Evolutionary conservation across 2,329 filamentous ascomycete species (phyloP), one percentile per base, ranked within the genome.

Genomic region (Colletotrichum sp.): DNA sequence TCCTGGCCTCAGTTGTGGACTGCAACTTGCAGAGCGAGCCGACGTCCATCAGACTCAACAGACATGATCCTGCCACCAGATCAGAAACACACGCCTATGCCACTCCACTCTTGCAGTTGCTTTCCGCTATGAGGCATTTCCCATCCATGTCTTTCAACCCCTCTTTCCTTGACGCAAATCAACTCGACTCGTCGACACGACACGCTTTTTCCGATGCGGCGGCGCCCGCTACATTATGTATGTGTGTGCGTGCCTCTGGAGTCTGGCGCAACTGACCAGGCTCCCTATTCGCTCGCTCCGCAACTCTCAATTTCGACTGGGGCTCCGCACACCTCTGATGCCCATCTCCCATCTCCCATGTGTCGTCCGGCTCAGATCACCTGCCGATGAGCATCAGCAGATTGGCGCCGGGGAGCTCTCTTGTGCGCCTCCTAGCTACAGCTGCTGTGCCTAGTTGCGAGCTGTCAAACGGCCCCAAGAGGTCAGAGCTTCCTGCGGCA

Each of bases 61-160:
- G 73, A 75, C 61, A 58, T 67, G 56, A 75, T 63, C 69, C 71
- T 70, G 66, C 64, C 71, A 70, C 71, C 66, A 63, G 38, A 43
- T 69, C 66, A 63, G 59, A 69, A 64, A 73, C 71, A 48, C 61
- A 48, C 61, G 52, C 36, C 63, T 61, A 73, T 61, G 21, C 21
- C 73, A 69, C 69, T 68, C 73, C 73, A 75, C 73, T 75, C 34
- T 43, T 16, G 56, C 56, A 62, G 67, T 56, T 64, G 68, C 59
- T 56, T 71, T 64, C 59, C 68, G 63, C 73, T 75, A 75, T 75
- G 73, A 75, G 73, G 73, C 73, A 75, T 75, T 75, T 75, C 73
- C 58, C 63, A 55, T 75, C 73, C 69, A 73, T 75, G 73, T 68
- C 73, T 73, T 67, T 69, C 63, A 64, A 64, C 73, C 73, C 69